Conservation (phyloP, 1,284 basidiomycete genomes). For the Trametes sp. region DNA sequence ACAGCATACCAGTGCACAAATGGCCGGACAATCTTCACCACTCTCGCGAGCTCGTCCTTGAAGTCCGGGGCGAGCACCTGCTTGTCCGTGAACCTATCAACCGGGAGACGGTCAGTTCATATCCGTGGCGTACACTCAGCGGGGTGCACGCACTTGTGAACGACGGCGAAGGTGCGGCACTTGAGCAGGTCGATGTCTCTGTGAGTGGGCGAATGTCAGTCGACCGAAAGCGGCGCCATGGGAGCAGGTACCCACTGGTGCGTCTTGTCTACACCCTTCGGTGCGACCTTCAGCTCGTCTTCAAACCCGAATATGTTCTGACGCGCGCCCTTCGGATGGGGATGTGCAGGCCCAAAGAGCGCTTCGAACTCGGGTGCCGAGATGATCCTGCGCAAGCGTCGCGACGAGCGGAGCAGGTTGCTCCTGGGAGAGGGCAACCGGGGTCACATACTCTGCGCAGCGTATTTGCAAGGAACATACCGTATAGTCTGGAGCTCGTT, state of each 20-base stretch:
- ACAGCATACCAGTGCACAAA: slow-evolving; percentile 83
- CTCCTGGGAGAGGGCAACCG: slow-evolving; percentile 57
- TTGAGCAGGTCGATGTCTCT: slow-evolving; percentile 90
- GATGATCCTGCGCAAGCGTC: slow-evolving; percentile 71
- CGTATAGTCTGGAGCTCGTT: slow-evolving; percentile 81
- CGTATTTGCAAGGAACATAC: slow-evolving; percentile 47
- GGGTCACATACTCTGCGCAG: no score
- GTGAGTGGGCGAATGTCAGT: no score
- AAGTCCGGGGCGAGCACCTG: slow-evolving; percentile 77
- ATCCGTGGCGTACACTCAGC: no score
- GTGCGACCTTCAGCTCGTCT: slow-evolving; percentile 86
- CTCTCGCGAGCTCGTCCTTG: slow-evolving; percentile 63
- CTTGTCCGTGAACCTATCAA: slow-evolving; percentile 79
- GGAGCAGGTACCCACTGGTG: slow-evolving; percentile 72
- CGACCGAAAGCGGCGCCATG: no score
- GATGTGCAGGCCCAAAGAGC: slow-evolving; percentile 75
- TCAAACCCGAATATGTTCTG: slow-evolving; percentile 83
- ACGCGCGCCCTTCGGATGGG: slow-evolving; percentile 65
- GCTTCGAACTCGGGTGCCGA: slow-evolving; percentile 70
- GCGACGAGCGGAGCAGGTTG: slow-evolving; percentile 69
- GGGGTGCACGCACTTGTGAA: slow-evolving; percentile 55
- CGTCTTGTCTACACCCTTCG: slow-evolving; percentile 86
- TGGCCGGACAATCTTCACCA: slow-evolving; percentile 68
- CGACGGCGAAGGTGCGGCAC: slow-evolving; percentile 80
- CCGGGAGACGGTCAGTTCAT: no score